Conservation (phyloP, 1,284 basidiomycete species). For the Cutaneotrichosporon sp. region DNA sequence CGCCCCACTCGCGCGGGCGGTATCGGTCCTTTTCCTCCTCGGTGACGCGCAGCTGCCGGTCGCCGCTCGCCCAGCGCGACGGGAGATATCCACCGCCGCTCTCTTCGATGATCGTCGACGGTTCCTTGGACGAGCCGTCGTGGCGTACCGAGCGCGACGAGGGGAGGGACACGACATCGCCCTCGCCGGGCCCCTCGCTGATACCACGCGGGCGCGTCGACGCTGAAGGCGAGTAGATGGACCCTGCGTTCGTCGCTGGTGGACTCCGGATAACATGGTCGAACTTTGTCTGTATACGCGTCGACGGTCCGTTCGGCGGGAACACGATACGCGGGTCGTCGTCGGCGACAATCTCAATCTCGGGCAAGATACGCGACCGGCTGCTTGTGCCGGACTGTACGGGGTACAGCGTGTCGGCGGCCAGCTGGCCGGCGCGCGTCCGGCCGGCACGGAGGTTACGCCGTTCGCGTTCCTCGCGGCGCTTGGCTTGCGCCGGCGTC, state of each 20-base stretch:
- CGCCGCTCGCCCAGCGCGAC: constrained; percentile 44
- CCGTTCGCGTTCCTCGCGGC: constrained; percentile 40
- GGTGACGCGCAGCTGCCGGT: constrained; percentile 35
- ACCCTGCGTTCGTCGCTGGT: not conserved
- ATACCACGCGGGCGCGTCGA: not conserved
- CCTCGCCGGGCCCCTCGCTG: not conserved
- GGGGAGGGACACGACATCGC: not conserved
- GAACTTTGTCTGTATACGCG: constrained; percentile 29
- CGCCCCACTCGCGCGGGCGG: constrained; percentile 46
- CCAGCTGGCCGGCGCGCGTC: constrained; percentile 1
- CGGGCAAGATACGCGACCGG: constrained; percentile 33
- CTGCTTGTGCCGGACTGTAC: constrained; percentile 5
- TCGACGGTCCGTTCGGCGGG: constrained; percentile 29
- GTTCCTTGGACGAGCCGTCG: constrained; percentile 14
- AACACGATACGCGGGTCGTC: constrained; percentile 44
- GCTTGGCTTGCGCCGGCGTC: constrained; percentile 43
- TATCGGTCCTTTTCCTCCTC: constrained; percentile 45
- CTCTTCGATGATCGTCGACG: constrained; percentile 34
- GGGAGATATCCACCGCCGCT: constrained; percentile 44
- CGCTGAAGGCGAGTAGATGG: constrained; percentile 4
- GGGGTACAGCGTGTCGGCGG: not conserved
- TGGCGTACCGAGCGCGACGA: not conserved
- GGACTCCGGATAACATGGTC: constrained; percentile 24
- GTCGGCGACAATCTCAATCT: constrained; percentile 45
- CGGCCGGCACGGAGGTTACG: constrained; percentile 9